These are phyloP conservation scores for Wickerhamiella siamensis DNA, from an alignment of 805 yeast species.

Conservation along the genomic window DNA sequence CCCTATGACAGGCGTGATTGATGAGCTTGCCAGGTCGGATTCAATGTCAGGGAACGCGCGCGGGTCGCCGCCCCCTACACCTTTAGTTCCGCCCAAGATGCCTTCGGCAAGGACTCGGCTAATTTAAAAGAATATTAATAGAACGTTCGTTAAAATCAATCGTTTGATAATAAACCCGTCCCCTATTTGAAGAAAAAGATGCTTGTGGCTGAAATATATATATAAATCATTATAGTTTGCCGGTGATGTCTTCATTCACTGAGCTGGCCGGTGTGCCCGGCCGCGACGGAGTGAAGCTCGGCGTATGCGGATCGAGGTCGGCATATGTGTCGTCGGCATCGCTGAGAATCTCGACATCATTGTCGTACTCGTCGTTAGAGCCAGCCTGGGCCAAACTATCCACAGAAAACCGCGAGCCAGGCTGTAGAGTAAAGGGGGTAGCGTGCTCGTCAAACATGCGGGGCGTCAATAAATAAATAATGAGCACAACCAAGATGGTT, in stretches of 20 bases:
- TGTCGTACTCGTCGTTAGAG: slow-evolving; percentile 1
- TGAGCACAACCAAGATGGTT: background rate
- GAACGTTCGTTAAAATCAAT: background rate
- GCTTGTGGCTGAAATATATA: too few species aligned
- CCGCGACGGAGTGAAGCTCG: too few species aligned
- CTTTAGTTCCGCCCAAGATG: slow-evolving; percentile 17
- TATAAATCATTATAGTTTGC: too few species aligned
- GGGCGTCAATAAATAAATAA: background rate
- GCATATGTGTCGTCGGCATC: background rate
- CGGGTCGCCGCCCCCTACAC: slow-evolving; percentile 17
- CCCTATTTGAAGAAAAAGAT: too few species aligned
- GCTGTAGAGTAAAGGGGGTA: background rate
- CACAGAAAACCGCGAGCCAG: background rate
- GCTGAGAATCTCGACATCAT: background rate
- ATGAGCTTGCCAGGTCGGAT: background rate
- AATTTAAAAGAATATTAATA: background rate
- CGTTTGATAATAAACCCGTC: background rate
- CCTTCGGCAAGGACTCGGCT: slow-evolving; percentile 4
- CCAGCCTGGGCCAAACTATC: background rate
- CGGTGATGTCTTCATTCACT: background rate
- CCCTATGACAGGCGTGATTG: background rate
- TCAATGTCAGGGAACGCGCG: background rate
- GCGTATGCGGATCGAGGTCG: background rate
- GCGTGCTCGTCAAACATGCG: background rate
- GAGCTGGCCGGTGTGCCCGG: too few species aligned